phyloP scores from a whole-genome alignment of 2,329 filamentous ascomycete genomes.

The Trichoderma aggressivum region DNA sequence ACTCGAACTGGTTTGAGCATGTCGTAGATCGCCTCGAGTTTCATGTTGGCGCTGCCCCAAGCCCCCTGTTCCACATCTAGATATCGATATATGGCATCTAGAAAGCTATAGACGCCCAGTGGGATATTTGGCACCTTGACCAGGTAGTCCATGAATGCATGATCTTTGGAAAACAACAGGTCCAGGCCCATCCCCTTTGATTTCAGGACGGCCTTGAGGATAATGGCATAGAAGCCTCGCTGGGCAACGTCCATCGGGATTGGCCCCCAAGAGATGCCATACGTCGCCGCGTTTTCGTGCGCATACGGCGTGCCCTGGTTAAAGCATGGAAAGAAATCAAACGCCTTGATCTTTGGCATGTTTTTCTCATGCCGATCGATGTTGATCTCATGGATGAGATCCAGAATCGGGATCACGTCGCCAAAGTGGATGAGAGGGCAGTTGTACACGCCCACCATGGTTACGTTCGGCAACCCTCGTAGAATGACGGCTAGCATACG shows the following conservation, averaged over 20 bases:
- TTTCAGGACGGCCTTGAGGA: constrained; percentile 37
- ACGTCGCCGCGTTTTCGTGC: constrained; percentile 19
- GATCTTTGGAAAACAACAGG: constrained; percentile 30
- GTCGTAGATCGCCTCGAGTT: constrained; percentile 30
- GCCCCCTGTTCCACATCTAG: constrained; percentile 22
- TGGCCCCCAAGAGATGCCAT: constrained; percentile 32
- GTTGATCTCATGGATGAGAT: constrained; percentile 38
- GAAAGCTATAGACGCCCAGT: constrained; percentile 29
- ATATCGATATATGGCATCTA: constrained; percentile 35
- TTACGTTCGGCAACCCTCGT: constrained; percentile 31
- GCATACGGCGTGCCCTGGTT: constrained; percentile 28
- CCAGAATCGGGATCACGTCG: constrained; percentile 33
- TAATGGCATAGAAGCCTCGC: constrained; percentile 32
- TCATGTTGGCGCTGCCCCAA: background rate
- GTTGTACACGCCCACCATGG: constrained; percentile 36
- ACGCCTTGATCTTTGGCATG: constrained; percentile 22
- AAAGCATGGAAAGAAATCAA: constrained; percentile 37
- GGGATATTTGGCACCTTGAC: constrained; percentile 30
- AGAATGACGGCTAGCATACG: constrained; percentile 36
- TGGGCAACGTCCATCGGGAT: constrained; percentile 29
- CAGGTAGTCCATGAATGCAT: constrained; percentile 32
- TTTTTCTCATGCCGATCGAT: constrained; percentile 18
- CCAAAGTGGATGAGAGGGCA: constrained; percentile 38
- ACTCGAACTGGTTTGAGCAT: constrained; percentile 32
- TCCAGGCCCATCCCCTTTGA: constrained; percentile 28